Evolutionary conservation across 306 rosid species (phyloP).

Genomic region (Cotoneaster glaucophyllus): DNA sequence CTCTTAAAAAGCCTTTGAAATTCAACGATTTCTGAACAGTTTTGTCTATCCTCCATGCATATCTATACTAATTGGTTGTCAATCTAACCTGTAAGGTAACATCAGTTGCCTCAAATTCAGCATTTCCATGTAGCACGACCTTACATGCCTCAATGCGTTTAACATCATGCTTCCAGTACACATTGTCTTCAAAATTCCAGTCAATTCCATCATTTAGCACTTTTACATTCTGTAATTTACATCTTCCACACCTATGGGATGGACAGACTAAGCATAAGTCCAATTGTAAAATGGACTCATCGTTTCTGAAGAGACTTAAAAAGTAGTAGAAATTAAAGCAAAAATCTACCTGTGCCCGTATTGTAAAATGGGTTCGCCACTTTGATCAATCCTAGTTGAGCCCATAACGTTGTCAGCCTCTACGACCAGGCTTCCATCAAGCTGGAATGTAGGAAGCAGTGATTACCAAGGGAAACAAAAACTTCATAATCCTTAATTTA

Average conservation of each 20-base stretch:
- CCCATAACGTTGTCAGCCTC: constrained; percentile 65
- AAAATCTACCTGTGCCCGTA: constrained; percentile 71
- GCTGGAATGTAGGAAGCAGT: constrained; percentile 41
- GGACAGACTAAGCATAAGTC: constrained; percentile 6
- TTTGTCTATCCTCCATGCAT: constrained; percentile 13
- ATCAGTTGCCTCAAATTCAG: constrained; percentile 83
- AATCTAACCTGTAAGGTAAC: constrained; percentile 68
- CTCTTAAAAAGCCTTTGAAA: neutral
- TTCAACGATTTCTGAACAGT: neutral
- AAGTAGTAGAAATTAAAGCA: neutral
- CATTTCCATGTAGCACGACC: constrained; percentile 81
- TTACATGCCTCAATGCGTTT: constrained; percentile 57
- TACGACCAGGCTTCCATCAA: constrained; percentile 73
- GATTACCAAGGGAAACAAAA: constrained; percentile 29
- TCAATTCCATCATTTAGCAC: constrained; percentile 73
- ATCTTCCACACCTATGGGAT: constrained; percentile 79
- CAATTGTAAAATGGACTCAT: neutral
- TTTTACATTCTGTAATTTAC: constrained; percentile 79
- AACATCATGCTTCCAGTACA: constrained; percentile 83
- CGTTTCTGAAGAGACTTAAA: constrained; percentile 10
- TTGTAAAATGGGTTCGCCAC: constrained; percentile 55
- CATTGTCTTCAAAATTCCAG: constrained; percentile 58
- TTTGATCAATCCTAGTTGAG: constrained; percentile 45
- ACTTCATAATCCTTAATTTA: constrained; percentile 7
- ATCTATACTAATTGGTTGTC: constrained; percentile 1